phyloP scores from a whole-genome alignment of 768 basidiomycete genomes.

The Infundibulicybe gibba region DNA sequence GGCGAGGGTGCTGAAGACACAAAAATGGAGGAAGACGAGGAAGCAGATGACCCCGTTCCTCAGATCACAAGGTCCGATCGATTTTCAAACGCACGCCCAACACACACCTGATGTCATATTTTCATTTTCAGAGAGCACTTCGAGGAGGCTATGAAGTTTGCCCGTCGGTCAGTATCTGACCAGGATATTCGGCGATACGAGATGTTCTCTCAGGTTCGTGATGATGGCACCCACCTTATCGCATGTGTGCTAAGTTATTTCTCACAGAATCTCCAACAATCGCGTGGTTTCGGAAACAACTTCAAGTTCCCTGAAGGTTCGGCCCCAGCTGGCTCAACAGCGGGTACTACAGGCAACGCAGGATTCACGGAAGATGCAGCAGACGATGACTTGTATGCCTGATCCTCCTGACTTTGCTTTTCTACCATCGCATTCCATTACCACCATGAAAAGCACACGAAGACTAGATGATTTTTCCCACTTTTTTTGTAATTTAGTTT shows the following conservation, averaged over 20 bases:
- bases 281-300: conserved; percentile 87
- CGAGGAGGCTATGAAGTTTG: conserved; percentile 98
- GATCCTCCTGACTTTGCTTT: conserved; percentile 12
- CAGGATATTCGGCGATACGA: conserved; percentile 97
- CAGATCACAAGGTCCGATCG: conserved; percentile 67
- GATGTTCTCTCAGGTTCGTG: conserved; percentile 85
- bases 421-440: conserved; percentile 1
- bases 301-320: conserved; percentile 97
- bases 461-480: neutral
- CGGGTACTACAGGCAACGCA: conserved; percentile 52
- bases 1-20: conserved; percentile 51
- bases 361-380: conserved; percentile 82
- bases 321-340: conserved; percentile 35
- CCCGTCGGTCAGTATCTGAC: conserved; percentile 95
- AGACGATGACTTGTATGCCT: conserved; percentile 93
- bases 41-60: conserved; percentile 87
- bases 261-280: conserved; percentile 82
- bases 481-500: neutral
- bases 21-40: conserved; percentile 71
- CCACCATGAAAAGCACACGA: neutral
- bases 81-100: neutral
- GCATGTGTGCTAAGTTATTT: conserved; percentile 8
- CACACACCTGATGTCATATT: conserved; percentile 5
- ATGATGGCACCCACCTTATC: neutral
- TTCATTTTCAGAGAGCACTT: conserved; percentile 75